phyloP scores from a whole-genome alignment of 1,139 yeast genomes.

The Zygosaccharomyces pseudobailii region DNA sequence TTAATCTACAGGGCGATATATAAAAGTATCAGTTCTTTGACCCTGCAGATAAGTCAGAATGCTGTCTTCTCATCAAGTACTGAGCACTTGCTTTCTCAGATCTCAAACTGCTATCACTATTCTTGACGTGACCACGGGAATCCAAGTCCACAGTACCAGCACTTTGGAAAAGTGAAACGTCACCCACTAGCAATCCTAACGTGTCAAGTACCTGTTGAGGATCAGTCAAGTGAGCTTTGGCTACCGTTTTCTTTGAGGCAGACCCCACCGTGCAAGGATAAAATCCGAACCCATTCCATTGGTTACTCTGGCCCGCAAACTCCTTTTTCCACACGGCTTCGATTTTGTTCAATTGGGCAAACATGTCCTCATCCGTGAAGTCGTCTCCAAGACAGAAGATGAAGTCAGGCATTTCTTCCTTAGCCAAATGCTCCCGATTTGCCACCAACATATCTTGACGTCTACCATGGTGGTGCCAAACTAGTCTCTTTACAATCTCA shows the following conservation, averaged over 20 bases:
- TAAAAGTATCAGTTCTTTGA: background rate
- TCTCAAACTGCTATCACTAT: conserved; percentile 36
- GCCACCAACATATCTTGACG: conserved; percentile 35
- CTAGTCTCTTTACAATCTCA: conserved; percentile 81
- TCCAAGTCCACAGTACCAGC: conserved; percentile 72
- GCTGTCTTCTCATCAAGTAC: conserved; percentile 27
- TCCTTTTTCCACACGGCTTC: conserved; percentile 44
- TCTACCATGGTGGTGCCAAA: conserved; percentile 54
- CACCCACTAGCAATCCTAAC: conserved; percentile 71
- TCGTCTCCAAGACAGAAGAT: conserved; percentile 92
- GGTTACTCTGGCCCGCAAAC: conserved; percentile 38
- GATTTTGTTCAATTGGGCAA: conserved; percentile 60
- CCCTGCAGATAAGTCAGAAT: conserved; percentile 2
- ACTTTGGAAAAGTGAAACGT: conserved; percentile 68
- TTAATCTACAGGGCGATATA: background rate
- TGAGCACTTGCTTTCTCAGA: conserved; percentile 30
- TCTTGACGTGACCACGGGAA: conserved; percentile 60
- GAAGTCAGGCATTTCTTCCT: conserved; percentile 67
- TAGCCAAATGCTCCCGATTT: conserved; percentile 38
- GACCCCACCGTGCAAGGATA: conserved; percentile 96
- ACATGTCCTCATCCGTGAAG: conserved; percentile 97
- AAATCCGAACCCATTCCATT: conserved; percentile 54
- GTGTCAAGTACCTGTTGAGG: conserved; percentile 85
- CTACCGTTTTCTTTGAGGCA: conserved; percentile 82
- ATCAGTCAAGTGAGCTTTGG: conserved; percentile 81